phyloP scores from a whole-genome alignment of 805 yeast species.

The Yamadazyma takamatsuzukensis region DNA sequence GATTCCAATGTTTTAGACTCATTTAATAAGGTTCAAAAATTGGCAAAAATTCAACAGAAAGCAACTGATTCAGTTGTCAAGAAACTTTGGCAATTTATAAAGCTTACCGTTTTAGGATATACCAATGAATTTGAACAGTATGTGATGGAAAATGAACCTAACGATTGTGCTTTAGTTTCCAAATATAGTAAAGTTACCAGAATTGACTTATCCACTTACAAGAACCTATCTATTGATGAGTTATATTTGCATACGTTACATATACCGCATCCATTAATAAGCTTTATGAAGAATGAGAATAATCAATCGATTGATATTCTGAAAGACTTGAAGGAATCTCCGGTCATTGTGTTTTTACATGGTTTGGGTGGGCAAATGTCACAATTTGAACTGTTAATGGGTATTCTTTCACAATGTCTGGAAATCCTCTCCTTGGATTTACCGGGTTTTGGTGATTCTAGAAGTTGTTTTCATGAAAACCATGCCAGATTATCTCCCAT shows the following conservation, averaged over 20 bases:
- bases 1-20: constrained; percentile 1
- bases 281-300: constrained; percentile 24
- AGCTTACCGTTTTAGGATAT: constrained; percentile 14
- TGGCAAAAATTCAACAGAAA: constrained; percentile 8
- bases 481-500: constrained; percentile 18
- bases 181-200: constrained; percentile 42
- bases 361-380: constrained; percentile 90
- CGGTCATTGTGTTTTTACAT: constrained; percentile 67
- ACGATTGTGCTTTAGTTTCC: constrained; percentile 51
- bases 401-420: constrained; percentile 56
- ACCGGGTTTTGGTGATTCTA: constrained; percentile 80
- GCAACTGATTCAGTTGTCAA: constrained; percentile 17
- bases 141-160: constrained; percentile 44
- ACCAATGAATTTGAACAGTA: constrained; percentile 39
- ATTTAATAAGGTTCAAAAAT: constrained; percentile 2
- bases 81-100: constrained; percentile 25
- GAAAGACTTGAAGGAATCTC: constrained; percentile 44
- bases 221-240: constrained; percentile 23
- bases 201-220: constrained; percentile 25
- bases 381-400: constrained; percentile 75
- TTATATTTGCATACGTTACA: constrained; percentile 40
- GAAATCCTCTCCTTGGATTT: constrained; percentile 71
- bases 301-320: constrained; percentile 20
- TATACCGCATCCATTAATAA: constrained; percentile 48
- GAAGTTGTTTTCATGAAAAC: constrained; percentile 13